Evolutionary conservation across 2,329 filamentous ascomycete species (phyloP), one percentile per base, ranked within the genome.

Genomic region (Colletotrichum melonis): DNA sequence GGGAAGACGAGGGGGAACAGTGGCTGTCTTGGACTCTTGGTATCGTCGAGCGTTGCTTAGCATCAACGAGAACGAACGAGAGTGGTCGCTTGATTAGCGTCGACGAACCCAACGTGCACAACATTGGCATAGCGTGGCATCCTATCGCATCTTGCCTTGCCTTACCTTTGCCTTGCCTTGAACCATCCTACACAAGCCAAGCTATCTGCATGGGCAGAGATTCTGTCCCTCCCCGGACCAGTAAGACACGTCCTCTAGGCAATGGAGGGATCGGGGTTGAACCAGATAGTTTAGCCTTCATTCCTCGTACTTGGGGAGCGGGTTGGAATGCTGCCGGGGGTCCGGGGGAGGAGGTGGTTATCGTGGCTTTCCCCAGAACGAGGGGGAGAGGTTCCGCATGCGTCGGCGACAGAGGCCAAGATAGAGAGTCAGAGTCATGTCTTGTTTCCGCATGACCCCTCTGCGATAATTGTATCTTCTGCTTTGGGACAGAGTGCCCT

Each of bases 291-390:
- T 63, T 32, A 46, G 12, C 59, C 46, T 52, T 28, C 19, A 14
- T 32, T 32, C 38, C 35, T 49, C 12, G 38, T 38, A 24, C 38
- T 30, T 30, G 59, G 38, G 32, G 22, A 2, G 16, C 30, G 56
- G n/a, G 12, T 14, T 56, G 28, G 63, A 63, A 69, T 60, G 63
- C 19, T n/a, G 26, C 64, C 64, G 64, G 64, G 55, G 64, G 26
- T 56, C 35, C 19, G 30, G 30, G 55, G 64, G 32, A 35, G 26
- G 42, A 35, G 26, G 42, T 22, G 38, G 69, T 30, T 19, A 68
- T 71, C 69, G 63, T 71, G 35, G 57, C 57, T 71, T 52, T 52
- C 5, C 63, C 22, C 22, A n/a, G 38, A 49, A 60, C 55, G 68
- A 56, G 55, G 24, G 28, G 58, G 11, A 32, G 32, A 35, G 32